Evolutionary conservation across 371 early-diverging fungal species (phyloP), one percentile per base, ranked within the genome.

Genomic region (Mucor sp.): DNA sequence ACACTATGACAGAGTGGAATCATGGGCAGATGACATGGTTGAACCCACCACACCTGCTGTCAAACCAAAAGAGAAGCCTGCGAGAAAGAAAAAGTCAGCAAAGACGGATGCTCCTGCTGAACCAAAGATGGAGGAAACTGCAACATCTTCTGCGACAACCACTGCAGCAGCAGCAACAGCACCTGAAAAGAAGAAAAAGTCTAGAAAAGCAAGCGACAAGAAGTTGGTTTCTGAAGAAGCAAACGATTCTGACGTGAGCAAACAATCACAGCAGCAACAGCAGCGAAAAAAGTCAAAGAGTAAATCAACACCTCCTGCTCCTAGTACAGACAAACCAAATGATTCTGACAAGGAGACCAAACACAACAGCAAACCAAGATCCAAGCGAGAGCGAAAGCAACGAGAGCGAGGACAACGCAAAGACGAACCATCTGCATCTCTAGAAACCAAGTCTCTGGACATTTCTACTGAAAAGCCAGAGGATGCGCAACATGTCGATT

Each of bases 301-400:
- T 14, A 53, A 53, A 53, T 6, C 57, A 50, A 25, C 25, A 1
- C 15, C 17, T 15, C 25, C 53, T 9, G 12, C 53, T 21, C 11
- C 27, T 5, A 25, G 7, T 15, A n/a, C n/a, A n/a, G 55, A 55
- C 11, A 55, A 55, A 7, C 27, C 27, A 53, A 15, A 4, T 53
- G 53, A 53, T 1, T 53, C 53, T 12, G 25, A 53, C 14, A 53
- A 23, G 27, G 53, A 53, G 0, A 23, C 4, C 27, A 53, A 53
- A 53, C 12, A 25, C 14, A 27, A 15, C 14, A 15, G 3, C 53
- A 53, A 28, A 8, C 32, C 57, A 12, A 57, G 41, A 25, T 41
- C 23, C 11, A 25, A 48, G 37, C 60, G 35, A 43, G 55, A 60
- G 35, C 30, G 63, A 30, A 60, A 71, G 19, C 37, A 21, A 7